phyloP scores from a whole-genome alignment of 345 rosid genomes.

The Mallotus nudiflorus region DNA sequence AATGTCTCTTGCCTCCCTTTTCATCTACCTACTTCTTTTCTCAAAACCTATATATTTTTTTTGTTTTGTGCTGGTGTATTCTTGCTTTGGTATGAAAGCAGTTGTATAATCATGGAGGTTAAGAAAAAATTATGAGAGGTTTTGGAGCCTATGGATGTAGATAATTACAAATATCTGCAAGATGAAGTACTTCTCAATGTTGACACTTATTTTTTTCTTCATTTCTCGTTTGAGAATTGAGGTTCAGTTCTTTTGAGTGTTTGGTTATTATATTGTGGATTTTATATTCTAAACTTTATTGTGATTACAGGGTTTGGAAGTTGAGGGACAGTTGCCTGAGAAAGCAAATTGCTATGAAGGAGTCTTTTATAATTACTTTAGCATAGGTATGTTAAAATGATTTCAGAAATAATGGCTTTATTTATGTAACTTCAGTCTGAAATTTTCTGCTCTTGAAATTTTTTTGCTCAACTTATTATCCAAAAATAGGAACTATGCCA shows the following conservation, averaged over 20 bases:
- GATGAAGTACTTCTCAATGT: neutral
- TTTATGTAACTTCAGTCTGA: neutral
- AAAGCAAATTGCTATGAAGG: conserved; percentile 62
- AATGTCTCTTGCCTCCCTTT: neutral
- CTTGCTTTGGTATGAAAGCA: neutral
- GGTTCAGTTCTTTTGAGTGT: neutral
- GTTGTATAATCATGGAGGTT: neutral
- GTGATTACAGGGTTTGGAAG: conserved; percentile 53
- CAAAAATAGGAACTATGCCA: neutral
- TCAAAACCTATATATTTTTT: neutral
- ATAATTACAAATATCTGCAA: no score
- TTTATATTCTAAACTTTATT: conserved; percentile 14
- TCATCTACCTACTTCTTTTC: neutral
- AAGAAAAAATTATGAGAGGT: neutral
- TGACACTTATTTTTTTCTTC: no score
- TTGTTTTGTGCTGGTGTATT: neutral
- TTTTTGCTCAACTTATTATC: neutral
- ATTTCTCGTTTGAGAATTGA: neutral
- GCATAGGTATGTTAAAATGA: conserved; percentile 60
- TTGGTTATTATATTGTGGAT: neutral
- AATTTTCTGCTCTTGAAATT: neutral
- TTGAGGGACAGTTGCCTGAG: conserved; percentile 65
- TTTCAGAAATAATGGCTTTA: conserved; percentile 7
- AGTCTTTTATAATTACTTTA: conserved; percentile 90
- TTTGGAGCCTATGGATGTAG: neutral